Percentiles rank a stretch among this genome's conserved stretches.
Evolutionary conservation across 371 early-diverging fungal genomes (phyloP).

Genomic region (Circinella minor): DNA sequence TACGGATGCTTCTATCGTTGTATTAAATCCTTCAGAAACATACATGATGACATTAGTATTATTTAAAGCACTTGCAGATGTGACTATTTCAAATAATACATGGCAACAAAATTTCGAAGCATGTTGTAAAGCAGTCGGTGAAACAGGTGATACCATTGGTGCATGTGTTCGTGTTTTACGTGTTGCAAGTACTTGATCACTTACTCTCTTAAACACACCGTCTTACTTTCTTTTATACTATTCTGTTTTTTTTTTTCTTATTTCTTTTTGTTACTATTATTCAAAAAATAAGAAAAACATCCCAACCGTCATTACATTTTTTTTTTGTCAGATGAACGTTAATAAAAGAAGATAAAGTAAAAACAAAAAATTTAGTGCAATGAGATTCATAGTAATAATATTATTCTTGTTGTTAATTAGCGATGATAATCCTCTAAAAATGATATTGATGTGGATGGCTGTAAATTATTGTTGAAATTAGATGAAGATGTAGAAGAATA

Average conservation of each 20-base stretch:
- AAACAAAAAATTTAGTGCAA: no score
- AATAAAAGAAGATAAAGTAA: no score
- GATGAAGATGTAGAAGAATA: neutral
- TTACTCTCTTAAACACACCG: no score
- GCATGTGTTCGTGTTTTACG: conserved; percentile 52
- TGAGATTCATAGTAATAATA: no score
- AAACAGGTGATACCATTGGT: conserved; percentile 42
- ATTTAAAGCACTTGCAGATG: conserved; percentile 39
- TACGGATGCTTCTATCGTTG: conserved; percentile 46
- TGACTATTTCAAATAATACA: conserved; percentile 14
- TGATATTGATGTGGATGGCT: no score
- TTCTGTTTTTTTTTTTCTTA: neutral
- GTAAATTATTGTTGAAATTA: no score
- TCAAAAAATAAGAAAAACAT: no score
- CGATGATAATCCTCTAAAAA: no score
- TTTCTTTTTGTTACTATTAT: neutral
- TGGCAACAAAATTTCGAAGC: conserved; percentile 37
- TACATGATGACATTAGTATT: conserved; percentile 55
- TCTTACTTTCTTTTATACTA: no score
- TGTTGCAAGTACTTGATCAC: conserved; percentile 40
- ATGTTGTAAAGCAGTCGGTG: conserved; percentile 40
- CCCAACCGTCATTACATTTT: no score
- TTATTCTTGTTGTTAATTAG: no score
- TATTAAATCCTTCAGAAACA: conserved; percentile 43
- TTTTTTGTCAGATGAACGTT: no score